Evolutionary conservation across 1,284 basidiomycete genomes (phyloP).

Genomic region (Malassezia furfur): DNA sequence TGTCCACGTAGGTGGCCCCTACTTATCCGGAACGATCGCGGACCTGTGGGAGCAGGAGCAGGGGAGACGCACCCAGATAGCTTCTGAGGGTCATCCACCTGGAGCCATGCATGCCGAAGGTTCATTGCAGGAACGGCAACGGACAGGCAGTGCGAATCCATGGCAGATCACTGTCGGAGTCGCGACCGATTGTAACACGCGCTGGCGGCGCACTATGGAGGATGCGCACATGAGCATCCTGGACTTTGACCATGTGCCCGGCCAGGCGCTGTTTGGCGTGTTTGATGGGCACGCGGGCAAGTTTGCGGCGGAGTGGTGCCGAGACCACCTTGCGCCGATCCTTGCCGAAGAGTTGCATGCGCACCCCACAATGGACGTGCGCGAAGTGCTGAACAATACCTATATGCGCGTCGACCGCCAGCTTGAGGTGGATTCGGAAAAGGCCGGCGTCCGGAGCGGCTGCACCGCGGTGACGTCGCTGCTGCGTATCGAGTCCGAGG

Average conservation of each 20-base stretch:
- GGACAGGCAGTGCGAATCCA: background rate
- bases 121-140: background rate
- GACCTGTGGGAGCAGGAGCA: too few species aligned
- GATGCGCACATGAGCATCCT: slow-evolving; percentile 92
- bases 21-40: too few species aligned
- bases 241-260: slow-evolving; percentile 77
- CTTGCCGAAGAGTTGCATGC: slow-evolving; percentile 50
- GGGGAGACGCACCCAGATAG: too few species aligned
- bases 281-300: slow-evolving; percentile 99
- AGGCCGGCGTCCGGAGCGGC: slow-evolving; percentile 85
- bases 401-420: slow-evolving; percentile 82
- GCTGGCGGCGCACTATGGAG: slow-evolving; percentile 87
- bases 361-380: slow-evolving; percentile 58
- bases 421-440: slow-evolving; percentile 70
- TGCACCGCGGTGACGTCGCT: slow-evolving; percentile 97
- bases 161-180: slow-evolving; percentile 55
- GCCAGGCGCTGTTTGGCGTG: slow-evolving; percentile 94
- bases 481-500: slow-evolving; percentile 75
- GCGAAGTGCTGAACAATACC: slow-evolving; percentile 81
- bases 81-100: background rate
- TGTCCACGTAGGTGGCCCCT: too few species aligned
- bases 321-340: slow-evolving; percentile 85
- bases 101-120: background rate
- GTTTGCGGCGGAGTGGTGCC: slow-evolving; percentile 98
- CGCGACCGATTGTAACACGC: slow-evolving; percentile 71